Evolutionary conservation across 805 yeast genomes (phyloP), one percentile per base, ranked within the genome.

Genomic region (Nematodospora valgi): DNA sequence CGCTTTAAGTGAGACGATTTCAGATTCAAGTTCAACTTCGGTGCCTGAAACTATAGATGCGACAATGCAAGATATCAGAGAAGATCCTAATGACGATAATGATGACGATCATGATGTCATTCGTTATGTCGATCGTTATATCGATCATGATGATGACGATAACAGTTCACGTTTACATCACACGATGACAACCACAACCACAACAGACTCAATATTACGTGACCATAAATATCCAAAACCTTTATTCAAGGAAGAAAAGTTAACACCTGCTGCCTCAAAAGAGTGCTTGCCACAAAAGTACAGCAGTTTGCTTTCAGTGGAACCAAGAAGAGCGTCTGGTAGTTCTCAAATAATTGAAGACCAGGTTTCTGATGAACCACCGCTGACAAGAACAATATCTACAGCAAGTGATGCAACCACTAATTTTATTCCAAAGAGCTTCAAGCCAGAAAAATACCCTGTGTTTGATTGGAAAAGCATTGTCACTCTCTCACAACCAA

Each of bases 1-100:
- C 3, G 43, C 42, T 2, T 48, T 56, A 8, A 50, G 44, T 8
- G 54, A 52, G 19, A 48, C 38, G 4, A 32, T 35, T 18, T 54
- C 35, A 6, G 24, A 48, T 30, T 27, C 47, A 7, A 59, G 64
- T 32, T 47, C 56, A 1, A 30, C 51, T 27, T 71, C 59, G 36
- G 64, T 67, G 7, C 72, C 59, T 29, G 76, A 62, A 42, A 73
- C 62, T 27, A 46, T 69, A 39, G 58, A 62, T 46, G 56, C 62
- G 31, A 45, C 58, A 5, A 35, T 67, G 44, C 64, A 77, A 45
- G 51, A 60, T 29, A 62, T 61, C 15, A 32, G 46, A 23, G 71
- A 62, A 33, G 62, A 52, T 32, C 46, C 55, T 20, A 45, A 39
- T 27, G 54, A 47, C 17, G 39, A 34, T 12, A 41, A 37, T 6